These are phyloP conservation scores for Beta lomatogona DNA, from an alignment of 179 eudicot genomes.

Conservation along the genomic window DNA sequence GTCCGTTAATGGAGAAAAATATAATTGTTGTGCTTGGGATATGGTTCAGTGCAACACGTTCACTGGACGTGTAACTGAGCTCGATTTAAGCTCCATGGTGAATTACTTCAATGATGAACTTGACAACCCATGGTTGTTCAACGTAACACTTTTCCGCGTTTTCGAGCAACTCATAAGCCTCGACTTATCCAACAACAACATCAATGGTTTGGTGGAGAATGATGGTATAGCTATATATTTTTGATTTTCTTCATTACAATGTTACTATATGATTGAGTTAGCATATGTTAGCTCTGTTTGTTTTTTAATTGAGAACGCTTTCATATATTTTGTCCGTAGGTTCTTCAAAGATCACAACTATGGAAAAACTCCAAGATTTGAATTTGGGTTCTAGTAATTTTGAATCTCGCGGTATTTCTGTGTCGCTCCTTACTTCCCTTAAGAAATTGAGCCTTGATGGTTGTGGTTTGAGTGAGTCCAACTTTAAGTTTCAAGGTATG, in stretches of 20 bases:
- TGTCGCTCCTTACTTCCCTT: not conserved
- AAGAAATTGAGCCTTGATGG: not conserved
- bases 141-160: slow-evolving; percentile 11
- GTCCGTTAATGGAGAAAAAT: not conserved
- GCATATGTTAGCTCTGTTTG: too few species aligned
- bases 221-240: not conserved
- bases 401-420: not conserved
- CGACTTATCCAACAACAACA: not conserved
- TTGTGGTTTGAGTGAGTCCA: not conserved
- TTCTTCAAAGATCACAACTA: slow-evolving; percentile 6
- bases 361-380: not conserved
- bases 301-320: too few species aligned
- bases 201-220: slow-evolving; percentile 11
- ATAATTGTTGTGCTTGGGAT: slow-evolving; percentile 15
- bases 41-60: not conserved
- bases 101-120: not conserved
- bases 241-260: too few species aligned
- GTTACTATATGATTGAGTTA: too few species aligned
- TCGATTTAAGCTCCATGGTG: not conserved
- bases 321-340: not conserved
- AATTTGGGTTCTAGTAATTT: not conserved
- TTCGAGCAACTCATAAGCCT: not conserved
- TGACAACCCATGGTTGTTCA: slow-evolving; percentile 13
- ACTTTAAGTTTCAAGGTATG: not conserved
- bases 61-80: slow-evolving; percentile 1